Evolutionary conservation across 495 filamentous ascomycete species (phyloP).

Genomic region (Neurospora sp.): DNA sequence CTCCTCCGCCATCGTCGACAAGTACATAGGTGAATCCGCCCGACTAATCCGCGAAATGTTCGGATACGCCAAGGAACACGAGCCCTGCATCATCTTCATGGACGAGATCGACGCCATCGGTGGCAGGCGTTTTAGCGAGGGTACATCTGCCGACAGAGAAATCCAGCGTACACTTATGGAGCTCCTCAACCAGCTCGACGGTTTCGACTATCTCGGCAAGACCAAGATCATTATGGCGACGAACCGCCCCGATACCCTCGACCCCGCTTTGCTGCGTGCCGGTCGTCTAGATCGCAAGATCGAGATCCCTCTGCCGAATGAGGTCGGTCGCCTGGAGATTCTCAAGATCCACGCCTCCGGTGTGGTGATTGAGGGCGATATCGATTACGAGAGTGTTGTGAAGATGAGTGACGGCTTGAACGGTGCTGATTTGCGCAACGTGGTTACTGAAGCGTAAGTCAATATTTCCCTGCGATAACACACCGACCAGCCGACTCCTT

Average conservation of each 20-base stretch:
- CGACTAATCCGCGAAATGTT: conserved; percentile 99
- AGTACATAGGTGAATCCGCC: conserved; percentile 98
- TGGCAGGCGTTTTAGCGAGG: conserved; percentile 94
- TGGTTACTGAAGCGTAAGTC: conserved; percentile 95
- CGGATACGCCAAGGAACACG: conserved; percentile 98
- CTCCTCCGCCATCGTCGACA: conserved; percentile 99
- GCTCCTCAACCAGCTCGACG: conserved; percentile 95
- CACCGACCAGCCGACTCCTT: conserved; percentile 6
- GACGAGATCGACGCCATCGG: conserved; percentile 99
- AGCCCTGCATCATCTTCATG: conserved; percentile 99
- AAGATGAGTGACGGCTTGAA: conserved; percentile 99
- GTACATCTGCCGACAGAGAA: conserved; percentile 94
- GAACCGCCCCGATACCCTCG: conserved; percentile 94
- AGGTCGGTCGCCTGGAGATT: conserved; percentile 94
- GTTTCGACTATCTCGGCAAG: conserved; percentile 98
- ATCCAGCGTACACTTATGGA: conserved; percentile 99
- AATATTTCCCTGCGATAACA: background rate
- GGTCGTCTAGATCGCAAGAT: conserved; percentile 96
- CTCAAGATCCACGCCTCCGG: conserved; percentile 92
- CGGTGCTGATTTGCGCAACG: conserved; percentile 93
- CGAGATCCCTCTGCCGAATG: conserved; percentile 97
- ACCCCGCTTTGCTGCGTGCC: conserved; percentile 87
- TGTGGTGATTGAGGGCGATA: conserved; percentile 84
- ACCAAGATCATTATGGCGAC: conserved; percentile 99
- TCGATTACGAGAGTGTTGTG: conserved; percentile 98